phyloP scores from a whole-genome alignment of 2,329 filamentous ascomycete species.

The Hypoxylon sp. region DNA sequence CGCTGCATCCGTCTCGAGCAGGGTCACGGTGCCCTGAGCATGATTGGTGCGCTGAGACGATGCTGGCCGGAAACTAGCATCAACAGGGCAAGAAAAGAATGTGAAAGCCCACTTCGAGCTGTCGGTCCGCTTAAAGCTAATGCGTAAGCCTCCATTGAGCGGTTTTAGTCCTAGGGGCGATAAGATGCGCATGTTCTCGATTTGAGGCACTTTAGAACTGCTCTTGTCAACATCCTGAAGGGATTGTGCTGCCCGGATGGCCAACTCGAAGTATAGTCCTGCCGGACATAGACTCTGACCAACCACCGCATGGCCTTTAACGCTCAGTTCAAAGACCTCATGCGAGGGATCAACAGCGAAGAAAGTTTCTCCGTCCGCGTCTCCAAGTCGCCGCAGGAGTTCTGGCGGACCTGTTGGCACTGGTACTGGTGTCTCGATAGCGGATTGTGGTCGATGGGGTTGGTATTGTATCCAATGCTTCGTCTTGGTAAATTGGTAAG shows the following conservation, averaged over 20 bases:
- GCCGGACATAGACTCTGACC: constrained; percentile 44
- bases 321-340: constrained; percentile 24
- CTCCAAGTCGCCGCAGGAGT: constrained; percentile 15
- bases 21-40: constrained; percentile 22
- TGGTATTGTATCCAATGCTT: constrained; percentile 33
- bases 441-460: constrained; percentile 18
- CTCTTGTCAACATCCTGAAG: constrained; percentile 6
- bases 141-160: constrained; percentile 10
- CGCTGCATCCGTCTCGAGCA: constrained; percentile 7
- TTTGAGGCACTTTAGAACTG: constrained; percentile 19
- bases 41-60: constrained; percentile 19
- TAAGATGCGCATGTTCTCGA: constrained; percentile 23
- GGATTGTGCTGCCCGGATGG: constrained; percentile 37
- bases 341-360: constrained; percentile 25
- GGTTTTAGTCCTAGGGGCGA: constrained; percentile 22
- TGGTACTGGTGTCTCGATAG: constrained; percentile 6
- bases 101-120: constrained; percentile 23
- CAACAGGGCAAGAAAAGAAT: constrained; percentile 19
- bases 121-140: constrained; percentile 14
- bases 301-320: constrained; percentile 44
- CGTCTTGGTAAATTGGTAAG: constrained; percentile 34
- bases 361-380: constrained; percentile 20
- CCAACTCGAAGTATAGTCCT: constrained; percentile 48
- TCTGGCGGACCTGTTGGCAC: constrained; percentile 5
- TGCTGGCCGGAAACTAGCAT: neutral